Conservation (phyloP, 2,329 filamentous ascomycete species). For the Fusarium poae region DNA sequence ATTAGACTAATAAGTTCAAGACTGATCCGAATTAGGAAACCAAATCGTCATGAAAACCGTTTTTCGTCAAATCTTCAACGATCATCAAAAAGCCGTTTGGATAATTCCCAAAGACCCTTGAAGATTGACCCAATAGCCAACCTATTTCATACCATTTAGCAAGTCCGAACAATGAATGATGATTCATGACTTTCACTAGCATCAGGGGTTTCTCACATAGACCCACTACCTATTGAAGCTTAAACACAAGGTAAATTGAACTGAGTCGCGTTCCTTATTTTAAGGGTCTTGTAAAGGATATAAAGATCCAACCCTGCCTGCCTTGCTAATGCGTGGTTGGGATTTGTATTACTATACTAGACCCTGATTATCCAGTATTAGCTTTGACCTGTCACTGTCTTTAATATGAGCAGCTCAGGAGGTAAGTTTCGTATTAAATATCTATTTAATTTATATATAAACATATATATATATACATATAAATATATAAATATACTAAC, state of each 20-base stretch:
- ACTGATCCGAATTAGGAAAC: constrained; percentile 28
- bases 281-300: constrained; percentile 13
- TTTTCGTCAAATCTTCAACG: constrained; percentile 9
- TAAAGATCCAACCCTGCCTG: constrained; percentile 13
- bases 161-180: constrained; percentile 22
- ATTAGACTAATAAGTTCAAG: neutral
- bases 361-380: constrained; percentile 29
- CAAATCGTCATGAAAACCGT: constrained; percentile 28
- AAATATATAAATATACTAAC: constrained; percentile 6
- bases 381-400: constrained; percentile 16
- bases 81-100: constrained; percentile 11
- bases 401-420: constrained; percentile 35
- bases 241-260: constrained; percentile 12
- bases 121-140: neutral
- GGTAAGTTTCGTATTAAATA: constrained; percentile 10
- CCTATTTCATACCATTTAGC: neutral
- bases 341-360: neutral
- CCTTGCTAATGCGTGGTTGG: neutral
- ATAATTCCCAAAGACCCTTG: neutral
- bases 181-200: constrained; percentile 42
- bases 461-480: too few relatives aligned
- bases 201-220: constrained; percentile 9
- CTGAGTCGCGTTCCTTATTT: constrained; percentile 1
- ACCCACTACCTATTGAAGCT: constrained; percentile 26
- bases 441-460: neutral